These are phyloP conservation scores for Cystofilobasidium bisporidii DNA, from an alignment of 768 basidiomycete genomes.

Conservation along the genomic window DNA sequence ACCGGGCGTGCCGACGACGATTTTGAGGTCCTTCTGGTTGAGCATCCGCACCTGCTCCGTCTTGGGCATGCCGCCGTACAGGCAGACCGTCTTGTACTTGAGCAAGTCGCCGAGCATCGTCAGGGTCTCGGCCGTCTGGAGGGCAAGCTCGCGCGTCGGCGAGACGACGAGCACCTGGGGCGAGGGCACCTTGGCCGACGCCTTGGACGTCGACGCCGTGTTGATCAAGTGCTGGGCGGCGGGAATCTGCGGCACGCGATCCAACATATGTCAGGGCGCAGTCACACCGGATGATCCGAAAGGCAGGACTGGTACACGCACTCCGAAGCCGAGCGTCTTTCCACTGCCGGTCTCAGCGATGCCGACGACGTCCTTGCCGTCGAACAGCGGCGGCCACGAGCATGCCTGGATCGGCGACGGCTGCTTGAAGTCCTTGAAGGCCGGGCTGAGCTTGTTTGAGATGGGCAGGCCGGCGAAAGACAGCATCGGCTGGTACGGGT, in stretches of 20 bases:
- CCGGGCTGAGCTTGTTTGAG: slow-evolving; percentile 52
- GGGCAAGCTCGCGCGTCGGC: slow-evolving; percentile 89
- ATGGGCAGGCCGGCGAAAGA: slow-evolving; percentile 66
- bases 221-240: slow-evolving; percentile 56
- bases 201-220: not conserved
- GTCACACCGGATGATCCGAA: no score
- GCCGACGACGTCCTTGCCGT: slow-evolving; percentile 70
- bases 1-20: slow-evolving; percentile 93
- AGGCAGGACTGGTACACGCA: slow-evolving; percentile 37
- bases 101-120: slow-evolving; percentile 58
- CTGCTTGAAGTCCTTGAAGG: slow-evolving; percentile 63
- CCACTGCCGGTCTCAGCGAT: slow-evolving; percentile 91
- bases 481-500: slow-evolving; percentile 55
- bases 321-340: slow-evolving; percentile 91
- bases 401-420: slow-evolving; percentile 95
- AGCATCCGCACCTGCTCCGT: slow-evolving; percentile 65
- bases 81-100: slow-evolving; percentile 68
- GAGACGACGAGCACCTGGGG: slow-evolving; percentile 63
- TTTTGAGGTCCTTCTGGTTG: slow-evolving; percentile 47
- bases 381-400: slow-evolving; percentile 79
- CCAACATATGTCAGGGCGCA: no score
- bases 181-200: slow-evolving; percentile 31
- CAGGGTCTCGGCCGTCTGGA: slow-evolving; percentile 85
- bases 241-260: slow-evolving; percentile 44
- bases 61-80: slow-evolving; percentile 94